Evolutionary conservation across 192 early-diverging fungal species (phyloP), one percentile per base, ranked within the genome.

Genomic region (Helicostylum pulchrum): DNA sequence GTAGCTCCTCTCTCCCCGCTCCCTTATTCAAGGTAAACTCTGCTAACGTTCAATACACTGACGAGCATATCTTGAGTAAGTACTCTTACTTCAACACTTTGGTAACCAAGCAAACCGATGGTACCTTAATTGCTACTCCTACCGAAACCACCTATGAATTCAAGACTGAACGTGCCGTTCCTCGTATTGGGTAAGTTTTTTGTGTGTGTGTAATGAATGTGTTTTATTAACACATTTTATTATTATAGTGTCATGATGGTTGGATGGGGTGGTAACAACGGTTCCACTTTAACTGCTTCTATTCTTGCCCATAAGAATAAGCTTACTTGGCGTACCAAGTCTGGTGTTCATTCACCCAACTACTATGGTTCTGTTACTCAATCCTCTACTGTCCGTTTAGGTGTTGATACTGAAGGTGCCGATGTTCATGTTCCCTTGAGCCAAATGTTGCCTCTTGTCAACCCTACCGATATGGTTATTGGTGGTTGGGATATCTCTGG

Each of bases 211-310:
- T 64, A 20, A 20, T 9, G 11, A 20, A 11, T 21, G 30, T 67
- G 3, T 71, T 3, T 65, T 26, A 3, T 30, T n/a, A 68, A 31
- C 4, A 17, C 45, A 20, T 20, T 20, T 56, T 21, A 20, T 51
- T 32, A 23, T 4, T 15, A 7, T 75, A 92, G 94, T 66, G 81
- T 99, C 50, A 97, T 99, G 97, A 89, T 99, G 77, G 94, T 99
- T 70, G 97, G 97, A 32, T 96, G 94, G 94, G 97, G 94, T 70
- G 97, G 97, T 70, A 99, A 99, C 92, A 99, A 99, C 80, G 96
- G 96, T 60, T 92, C 94, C 59, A 99, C 96, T 60, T 72, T 99
- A 63, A 97, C 95, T 46, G 97, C 97, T 7, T 90, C 94, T 75
- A 93, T 97, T 78, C 80, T 96, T 57, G 95, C 97, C 67, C 96